Evolutionary conservation across 78 protist genomes (phyloP), one percentile per base, ranked within the genome.

Genomic region (Diacronema lutheri): DNA sequence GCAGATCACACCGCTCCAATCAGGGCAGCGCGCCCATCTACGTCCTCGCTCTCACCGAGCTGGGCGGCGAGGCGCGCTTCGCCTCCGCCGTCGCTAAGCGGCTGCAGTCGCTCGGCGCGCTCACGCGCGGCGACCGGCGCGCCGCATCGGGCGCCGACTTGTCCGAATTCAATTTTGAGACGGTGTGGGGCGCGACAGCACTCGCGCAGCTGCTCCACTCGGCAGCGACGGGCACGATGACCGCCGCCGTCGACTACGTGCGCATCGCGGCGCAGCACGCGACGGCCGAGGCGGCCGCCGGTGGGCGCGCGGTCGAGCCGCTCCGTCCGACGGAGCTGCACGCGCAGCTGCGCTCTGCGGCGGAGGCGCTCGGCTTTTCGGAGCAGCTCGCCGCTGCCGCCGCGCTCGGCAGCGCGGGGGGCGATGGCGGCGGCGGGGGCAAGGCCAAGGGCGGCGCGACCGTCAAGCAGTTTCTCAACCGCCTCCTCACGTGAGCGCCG

Each of bases 91-190:
- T 58, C 35, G 57, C 62, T 12, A 25, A 62, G 38, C 74, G 80
- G 31, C 68, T 83, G 55, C 46, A 83, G 41, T 0, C 40, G 21
- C 38, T 71, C 16, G 87, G 87, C 5, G 88, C 88, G 46, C 77
- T 84, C 40, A 84, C 88, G 37, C 60, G 73, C 29, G 88, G 88
- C 40, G 88, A 84, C n/a, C 74, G 86, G n/a, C 74, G 86, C 26
- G 86, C 86, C 1, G 73, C 74, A 14, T 56, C 41, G 14, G 79
- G 50, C n/a, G 3, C 33, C 21, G 79, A 71, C 57, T 35, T 71
- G 35, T 3, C 21, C 33, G 9, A 61, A 21, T 61, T 61, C 66
- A 20, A 61, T 20, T 11, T 26, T 10, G 66, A 61, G 12, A 61
- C 66, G 66, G 11, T 35, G 16, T 61, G 21, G 26, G 66, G 66